Conservation (phyloP, 768 basidiomycete species). For the Hericium alpestre region DNA sequence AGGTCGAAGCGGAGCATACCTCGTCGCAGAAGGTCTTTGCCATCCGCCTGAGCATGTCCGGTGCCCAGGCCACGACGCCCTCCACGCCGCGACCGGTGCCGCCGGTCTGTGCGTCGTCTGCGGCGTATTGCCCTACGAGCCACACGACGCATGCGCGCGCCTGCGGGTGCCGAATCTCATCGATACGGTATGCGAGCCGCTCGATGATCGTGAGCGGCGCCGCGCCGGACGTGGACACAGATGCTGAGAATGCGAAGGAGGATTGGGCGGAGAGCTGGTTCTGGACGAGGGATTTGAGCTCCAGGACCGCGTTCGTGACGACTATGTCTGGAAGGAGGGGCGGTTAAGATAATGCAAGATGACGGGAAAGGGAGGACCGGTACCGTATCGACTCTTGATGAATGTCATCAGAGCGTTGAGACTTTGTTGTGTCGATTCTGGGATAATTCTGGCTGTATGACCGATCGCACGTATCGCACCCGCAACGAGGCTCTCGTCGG, state of each 20-base stretch:
- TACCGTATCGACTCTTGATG: constrained; percentile 67
- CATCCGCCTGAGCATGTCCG: constrained; percentile 78
- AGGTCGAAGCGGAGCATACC: constrained; percentile 29
- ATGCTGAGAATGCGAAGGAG: constrained; percentile 11
- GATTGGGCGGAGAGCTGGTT: constrained; percentile 33
- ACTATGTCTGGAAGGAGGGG: constrained; percentile 43
- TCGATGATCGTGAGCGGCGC: constrained; percentile 58
- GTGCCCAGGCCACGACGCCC: constrained; percentile 69
- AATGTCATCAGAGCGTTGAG: constrained; percentile 67
- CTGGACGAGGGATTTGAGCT: constrained; percentile 79
- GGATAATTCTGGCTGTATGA: constrained; percentile 54
- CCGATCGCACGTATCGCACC: constrained; percentile 76
- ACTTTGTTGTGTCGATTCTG: constrained; percentile 61
- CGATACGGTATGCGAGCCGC: constrained; percentile 65
- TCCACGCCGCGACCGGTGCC: constrained; percentile 27
- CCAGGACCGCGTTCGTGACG: constrained; percentile 72
- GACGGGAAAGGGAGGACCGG: background rate
- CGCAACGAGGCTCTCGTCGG: constrained; percentile 58
- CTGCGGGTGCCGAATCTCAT: constrained; percentile 67
- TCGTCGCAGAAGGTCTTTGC: constrained; percentile 66
- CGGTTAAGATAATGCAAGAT: background rate
- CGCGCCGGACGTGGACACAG: constrained; percentile 12
- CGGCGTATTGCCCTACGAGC: constrained; percentile 86
- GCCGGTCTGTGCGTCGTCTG: constrained; percentile 28
- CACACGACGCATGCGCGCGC: constrained; percentile 85